Evolutionary conservation across 164 flowering plant species (phyloP).

Genomic region (Hamamelis virginiana): DNA sequence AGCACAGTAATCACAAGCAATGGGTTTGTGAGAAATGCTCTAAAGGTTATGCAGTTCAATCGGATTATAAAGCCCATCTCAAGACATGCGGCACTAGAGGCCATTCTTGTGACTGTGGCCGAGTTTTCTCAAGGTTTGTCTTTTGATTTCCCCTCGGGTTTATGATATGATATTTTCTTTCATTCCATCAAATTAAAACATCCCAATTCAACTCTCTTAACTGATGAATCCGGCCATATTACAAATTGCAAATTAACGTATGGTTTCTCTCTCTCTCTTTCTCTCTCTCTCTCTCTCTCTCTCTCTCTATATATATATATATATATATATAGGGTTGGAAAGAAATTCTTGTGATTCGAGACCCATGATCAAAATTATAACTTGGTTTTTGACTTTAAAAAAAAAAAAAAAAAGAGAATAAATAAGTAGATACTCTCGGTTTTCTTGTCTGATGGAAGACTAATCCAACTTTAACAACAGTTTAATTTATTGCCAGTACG

Average conservation of each 20-base stretch:
- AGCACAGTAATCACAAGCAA: slow-evolving; percentile 87
- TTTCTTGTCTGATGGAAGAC: slow-evolving; percentile 15
- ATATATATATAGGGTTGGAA: too few relatives aligned
- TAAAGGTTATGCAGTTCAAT: slow-evolving; percentile 94
- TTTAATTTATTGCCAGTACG: slow-evolving; percentile 5
- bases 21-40: slow-evolving; percentile 95
- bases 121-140: slow-evolving; percentile 84
- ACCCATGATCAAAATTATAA: too few relatives aligned
- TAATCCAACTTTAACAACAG: slow-evolving; percentile 5
- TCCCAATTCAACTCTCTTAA: background rate
- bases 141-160: background rate
- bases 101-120: slow-evolving; percentile 96
- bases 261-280: too few relatives aligned
- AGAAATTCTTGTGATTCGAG: too few relatives aligned
- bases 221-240: too few relatives aligned
- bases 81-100: slow-evolving; percentile 97
- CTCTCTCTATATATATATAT: too few relatives aligned
- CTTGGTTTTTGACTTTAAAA: slow-evolving; percentile 6
- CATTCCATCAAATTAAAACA: background rate
- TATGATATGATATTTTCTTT: background rate
- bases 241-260: too few relatives aligned
- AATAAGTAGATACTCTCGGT: background rate
- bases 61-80: slow-evolving; percentile 96
- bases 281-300: too few relatives aligned
- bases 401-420: background rate